Conservation (phyloP, 495 filamentous ascomycete species). For the Schizothecium vesticola region DNA sequence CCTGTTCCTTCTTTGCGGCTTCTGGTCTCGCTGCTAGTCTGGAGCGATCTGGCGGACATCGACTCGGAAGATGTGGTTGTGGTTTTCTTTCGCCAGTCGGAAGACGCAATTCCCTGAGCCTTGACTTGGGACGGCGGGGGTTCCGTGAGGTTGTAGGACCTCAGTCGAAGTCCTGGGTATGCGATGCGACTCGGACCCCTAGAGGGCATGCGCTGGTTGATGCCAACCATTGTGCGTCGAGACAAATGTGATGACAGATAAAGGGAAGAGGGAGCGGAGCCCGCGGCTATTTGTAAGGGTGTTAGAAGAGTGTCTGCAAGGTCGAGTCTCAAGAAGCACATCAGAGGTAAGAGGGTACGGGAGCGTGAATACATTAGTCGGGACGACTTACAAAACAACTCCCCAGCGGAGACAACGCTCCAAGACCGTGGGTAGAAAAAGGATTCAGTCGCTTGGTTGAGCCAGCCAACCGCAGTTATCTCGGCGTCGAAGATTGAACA, state of each 20-base stretch:
- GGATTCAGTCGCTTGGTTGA: not conserved
- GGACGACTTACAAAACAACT: not conserved
- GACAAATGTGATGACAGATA: not conserved
- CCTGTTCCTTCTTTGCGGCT: conserved; percentile 5
- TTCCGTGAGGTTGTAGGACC: conserved; percentile 13
- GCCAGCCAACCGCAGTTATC: not conserved
- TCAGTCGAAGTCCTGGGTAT: conserved; percentile 11
- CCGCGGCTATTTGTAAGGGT: not conserved
- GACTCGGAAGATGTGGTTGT: conserved; percentile 6
- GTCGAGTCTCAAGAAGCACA: not conserved
- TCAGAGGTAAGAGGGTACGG: not conserved
- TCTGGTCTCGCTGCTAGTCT: conserved; percentile 1
- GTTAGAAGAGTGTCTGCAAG: not conserved
- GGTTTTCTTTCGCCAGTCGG: conserved; percentile 27
- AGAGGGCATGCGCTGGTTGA: conserved; percentile 2
- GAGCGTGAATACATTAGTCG: not conserved
- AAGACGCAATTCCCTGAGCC: conserved; percentile 21
- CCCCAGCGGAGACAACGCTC: not conserved
- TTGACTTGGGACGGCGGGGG: conserved; percentile 4
- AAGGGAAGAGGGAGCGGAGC: not conserved
- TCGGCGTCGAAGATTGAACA: not conserved
- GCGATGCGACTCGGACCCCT: conserved; percentile 8
- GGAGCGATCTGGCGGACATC: not conserved
- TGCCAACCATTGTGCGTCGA: conserved; percentile 13
- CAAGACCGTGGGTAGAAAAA: not conserved